Percentiles rank a stretch among this genome's conserved stretches.
Conservation (phyloP, 176 grass and related monocot genomes). For the Carex pumila region DNA sequence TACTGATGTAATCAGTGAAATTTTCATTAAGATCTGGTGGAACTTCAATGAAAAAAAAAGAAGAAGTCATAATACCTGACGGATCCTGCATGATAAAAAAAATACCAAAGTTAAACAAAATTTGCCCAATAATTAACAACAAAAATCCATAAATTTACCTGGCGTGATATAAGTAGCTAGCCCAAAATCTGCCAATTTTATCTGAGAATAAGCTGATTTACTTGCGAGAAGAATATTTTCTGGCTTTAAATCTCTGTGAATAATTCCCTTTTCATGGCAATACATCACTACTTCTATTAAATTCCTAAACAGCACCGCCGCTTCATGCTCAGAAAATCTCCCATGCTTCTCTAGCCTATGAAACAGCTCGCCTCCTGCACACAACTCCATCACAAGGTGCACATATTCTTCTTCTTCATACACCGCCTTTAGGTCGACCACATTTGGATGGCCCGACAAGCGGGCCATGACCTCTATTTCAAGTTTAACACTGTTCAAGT, state of each 20-base stretch:
- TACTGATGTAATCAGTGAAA: background rate
- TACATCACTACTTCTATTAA: slow-evolving; percentile 89
- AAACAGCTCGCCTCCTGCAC: slow-evolving; percentile 88
- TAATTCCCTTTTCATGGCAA: slow-evolving; percentile 81
- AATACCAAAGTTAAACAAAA: background rate
- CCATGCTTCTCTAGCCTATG: slow-evolving; percentile 70
- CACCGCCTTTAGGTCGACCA: slow-evolving; percentile 82
- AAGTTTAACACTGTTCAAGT: slow-evolving; percentile 64
- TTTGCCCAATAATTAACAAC: background rate
- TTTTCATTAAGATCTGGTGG: background rate
- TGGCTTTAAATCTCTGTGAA: slow-evolving; percentile 91
- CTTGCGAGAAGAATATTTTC: slow-evolving; percentile 95
- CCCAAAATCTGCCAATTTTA: slow-evolving; percentile 86
- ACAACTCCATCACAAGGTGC: slow-evolving; percentile 97
- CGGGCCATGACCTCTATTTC: slow-evolving; percentile 96
- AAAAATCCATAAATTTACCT: slow-evolving; percentile 31
- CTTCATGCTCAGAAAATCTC: slow-evolving; percentile 76
- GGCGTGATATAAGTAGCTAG: slow-evolving; percentile 80
- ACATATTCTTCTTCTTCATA: slow-evolving; percentile 84
- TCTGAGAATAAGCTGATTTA: slow-evolving; percentile 53
- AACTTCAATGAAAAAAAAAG: background rate
- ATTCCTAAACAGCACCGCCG: slow-evolving; percentile 50
- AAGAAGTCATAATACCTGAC: background rate
- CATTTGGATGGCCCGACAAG: slow-evolving; percentile 86
- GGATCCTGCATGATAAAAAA: background rate